These are phyloP conservation scores for Lecanicillium sp. DNA, from an alignment of 2,329 filamentous ascomycete genomes.

Conservation along the genomic window DNA sequence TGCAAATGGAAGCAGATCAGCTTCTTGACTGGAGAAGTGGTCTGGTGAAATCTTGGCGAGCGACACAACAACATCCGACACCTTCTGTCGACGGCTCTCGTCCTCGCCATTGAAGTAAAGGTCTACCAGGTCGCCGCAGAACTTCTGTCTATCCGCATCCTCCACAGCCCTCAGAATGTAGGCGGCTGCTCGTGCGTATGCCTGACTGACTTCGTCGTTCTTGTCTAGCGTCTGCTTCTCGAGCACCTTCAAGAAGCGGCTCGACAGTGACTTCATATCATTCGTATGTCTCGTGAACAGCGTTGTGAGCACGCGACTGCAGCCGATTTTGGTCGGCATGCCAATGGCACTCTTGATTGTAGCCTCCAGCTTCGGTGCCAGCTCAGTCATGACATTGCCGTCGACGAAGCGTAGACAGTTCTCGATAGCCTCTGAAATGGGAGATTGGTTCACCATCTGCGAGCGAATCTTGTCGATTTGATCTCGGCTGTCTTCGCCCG, in stretches of 20 bases:
- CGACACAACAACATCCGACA: conserved; percentile 76
- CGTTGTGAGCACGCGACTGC: conserved; percentile 76
- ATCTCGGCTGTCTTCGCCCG: conserved; percentile 78
- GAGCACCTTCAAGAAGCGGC: conserved; percentile 69
- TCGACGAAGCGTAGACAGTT: conserved; percentile 81
- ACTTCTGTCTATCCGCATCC: conserved; percentile 42
- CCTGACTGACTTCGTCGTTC: conserved; percentile 88
- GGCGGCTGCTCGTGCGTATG: conserved; percentile 79
- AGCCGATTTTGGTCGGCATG: conserved; percentile 90
- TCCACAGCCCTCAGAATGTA: conserved; percentile 66
- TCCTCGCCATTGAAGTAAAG: conserved; percentile 82
- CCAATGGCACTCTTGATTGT: conserved; percentile 83
- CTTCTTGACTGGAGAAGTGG: conserved; percentile 72
- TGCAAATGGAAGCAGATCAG: conserved; percentile 73
- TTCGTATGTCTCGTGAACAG: conserved; percentile 74
- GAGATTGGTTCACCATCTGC: conserved; percentile 74
- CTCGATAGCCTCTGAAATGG: conserved; percentile 88
- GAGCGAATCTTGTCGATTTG: conserved; percentile 85
- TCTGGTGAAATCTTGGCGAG: conserved; percentile 85
- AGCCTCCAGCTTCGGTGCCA: conserved; percentile 66
- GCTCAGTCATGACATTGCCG: conserved; percentile 64
- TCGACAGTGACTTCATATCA: conserved; percentile 68
- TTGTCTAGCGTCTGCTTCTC: conserved; percentile 80
- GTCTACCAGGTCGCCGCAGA: conserved; percentile 50
- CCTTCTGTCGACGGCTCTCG: conserved; percentile 64